phyloP scores from a whole-genome alignment of 1,139 yeast species.

The Pichia cactophila region DNA sequence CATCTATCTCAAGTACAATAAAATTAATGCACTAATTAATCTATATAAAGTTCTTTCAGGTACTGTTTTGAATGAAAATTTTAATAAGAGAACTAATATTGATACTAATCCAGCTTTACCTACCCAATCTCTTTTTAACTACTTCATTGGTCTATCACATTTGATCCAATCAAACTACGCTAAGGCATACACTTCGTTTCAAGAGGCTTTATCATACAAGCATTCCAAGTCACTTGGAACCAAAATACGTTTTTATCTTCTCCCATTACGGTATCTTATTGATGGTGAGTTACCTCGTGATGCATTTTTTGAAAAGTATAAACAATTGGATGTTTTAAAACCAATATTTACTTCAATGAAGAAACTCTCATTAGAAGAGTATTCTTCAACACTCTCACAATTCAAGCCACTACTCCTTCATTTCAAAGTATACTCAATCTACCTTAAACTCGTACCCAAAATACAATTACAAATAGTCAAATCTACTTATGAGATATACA shows the following conservation, averaged over 20 bases:
- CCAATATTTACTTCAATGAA: not conserved
- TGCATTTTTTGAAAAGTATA: slow-evolving; percentile 40
- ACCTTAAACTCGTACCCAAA: slow-evolving; percentile 30
- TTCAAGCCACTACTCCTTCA: slow-evolving; percentile 48
- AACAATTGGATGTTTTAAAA: slow-evolving; percentile 2
- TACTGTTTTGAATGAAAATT: slow-evolving; percentile 3
- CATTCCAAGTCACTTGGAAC: slow-evolving; percentile 22
- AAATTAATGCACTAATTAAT: slow-evolving; percentile 70
- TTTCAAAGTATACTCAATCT: slow-evolving; percentile 55
- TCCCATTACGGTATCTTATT: slow-evolving; percentile 48
- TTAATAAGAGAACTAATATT: slow-evolving; percentile 19
- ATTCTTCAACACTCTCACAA: slow-evolving; percentile 37
- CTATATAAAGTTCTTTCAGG: slow-evolving; percentile 59
- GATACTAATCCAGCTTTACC: slow-evolving; percentile 45
- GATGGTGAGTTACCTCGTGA: slow-evolving; percentile 36
- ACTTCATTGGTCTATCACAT: slow-evolving; percentile 40
- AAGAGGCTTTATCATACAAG: slow-evolving; percentile 25
- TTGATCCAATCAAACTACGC: slow-evolving; percentile 4
- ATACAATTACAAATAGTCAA: slow-evolving; percentile 2
- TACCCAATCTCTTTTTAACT: slow-evolving; percentile 45
- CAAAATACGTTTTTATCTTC: slow-evolving; percentile 39
- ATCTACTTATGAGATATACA: not conserved
- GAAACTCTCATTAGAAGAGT: slow-evolving; percentile 41
- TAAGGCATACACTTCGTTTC: slow-evolving; percentile 1
- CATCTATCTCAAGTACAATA: slow-evolving; percentile 62